phyloP scores from a whole-genome alignment of 2,329 filamentous ascomycete species.

The Fusarium torreyae region DNA sequence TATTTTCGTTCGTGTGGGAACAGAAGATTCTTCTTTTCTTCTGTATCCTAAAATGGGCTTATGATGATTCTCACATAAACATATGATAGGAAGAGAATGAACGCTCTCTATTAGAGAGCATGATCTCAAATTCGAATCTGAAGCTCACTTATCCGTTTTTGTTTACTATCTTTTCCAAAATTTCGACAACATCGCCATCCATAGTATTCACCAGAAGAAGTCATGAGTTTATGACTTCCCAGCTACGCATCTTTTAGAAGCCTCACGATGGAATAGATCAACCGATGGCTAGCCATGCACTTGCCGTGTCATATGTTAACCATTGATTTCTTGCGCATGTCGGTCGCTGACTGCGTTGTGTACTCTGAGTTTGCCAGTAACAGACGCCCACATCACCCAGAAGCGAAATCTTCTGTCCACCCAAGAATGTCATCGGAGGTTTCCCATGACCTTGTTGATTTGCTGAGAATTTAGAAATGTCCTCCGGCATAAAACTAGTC shows the following conservation, averaged over 20 bases:
- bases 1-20: slow-evolving; percentile 40
- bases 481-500: neutral
- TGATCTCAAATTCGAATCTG: slow-evolving; percentile 77
- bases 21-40: slow-evolving; percentile 48
- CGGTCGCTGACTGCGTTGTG: neutral
- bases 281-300: neutral
- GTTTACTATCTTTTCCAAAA: neutral
- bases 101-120: slow-evolving; percentile 66
- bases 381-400: slow-evolving; percentile 1
- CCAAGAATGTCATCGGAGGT: too few relatives aligned
- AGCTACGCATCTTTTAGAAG: neutral
- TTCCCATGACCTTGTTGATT: too few relatives aligned
- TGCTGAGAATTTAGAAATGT: too few relatives aligned
- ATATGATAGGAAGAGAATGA: slow-evolving; percentile 80
- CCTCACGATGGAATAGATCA: neutral
- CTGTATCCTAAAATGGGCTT: slow-evolving; percentile 62
- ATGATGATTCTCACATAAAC: slow-evolving; percentile 73
- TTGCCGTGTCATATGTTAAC: too few relatives aligned
- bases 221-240: neutral
- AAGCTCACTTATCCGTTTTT: slow-evolving; percentile 59
- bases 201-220: neutral
- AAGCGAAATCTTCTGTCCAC: neutral
- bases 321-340: neutral
- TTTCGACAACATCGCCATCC: neutral
- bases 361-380: neutral